These are phyloP conservation scores for Podaxis carcinomalis DNA, from an alignment of 768 basidiomycete genomes.

Conservation along the genomic window DNA sequence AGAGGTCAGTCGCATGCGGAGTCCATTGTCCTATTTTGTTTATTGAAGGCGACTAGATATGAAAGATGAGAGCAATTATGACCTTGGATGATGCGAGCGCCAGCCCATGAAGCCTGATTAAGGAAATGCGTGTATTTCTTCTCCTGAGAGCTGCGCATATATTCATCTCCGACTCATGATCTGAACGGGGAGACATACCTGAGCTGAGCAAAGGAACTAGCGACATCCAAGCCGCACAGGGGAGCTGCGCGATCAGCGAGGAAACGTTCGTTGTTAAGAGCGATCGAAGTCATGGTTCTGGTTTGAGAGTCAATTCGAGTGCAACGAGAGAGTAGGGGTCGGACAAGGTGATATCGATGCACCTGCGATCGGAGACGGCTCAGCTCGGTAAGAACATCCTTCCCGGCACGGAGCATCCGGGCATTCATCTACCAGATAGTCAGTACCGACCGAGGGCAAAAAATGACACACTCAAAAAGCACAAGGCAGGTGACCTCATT, in stretches of 20 bases:
- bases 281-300: slow-evolving; percentile 24
- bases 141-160: slow-evolving; percentile 52
- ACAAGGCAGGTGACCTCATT: neutral
- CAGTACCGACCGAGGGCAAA: neutral
- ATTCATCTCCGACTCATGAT: slow-evolving; percentile 4
- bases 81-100: slow-evolving; percentile 75
- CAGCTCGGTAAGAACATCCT: neutral
- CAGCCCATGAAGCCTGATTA: slow-evolving; percentile 75
- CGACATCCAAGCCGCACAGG: slow-evolving; percentile 66
- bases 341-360: slow-evolving; percentile 15
- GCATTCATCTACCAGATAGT: neutral
- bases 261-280: slow-evolving; percentile 53
- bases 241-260: slow-evolving; percentile 76
- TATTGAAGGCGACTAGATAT: neutral
- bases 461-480: neutral
- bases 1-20: slow-evolving; percentile 58
- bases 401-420: neutral
- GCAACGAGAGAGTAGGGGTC: slow-evolving; percentile 5
- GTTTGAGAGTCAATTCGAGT: neutral
- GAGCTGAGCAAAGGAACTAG: slow-evolving; percentile 63
- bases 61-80: neutral
- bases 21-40: slow-evolving; percentile 67
- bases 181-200: slow-evolving; percentile 33
- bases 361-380: slow-evolving; percentile 7
- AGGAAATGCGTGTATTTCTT: slow-evolving; percentile 78